A percentile compares a stretch with the other conserved stretches of the same genome.
phyloP scores from a whole-genome alignment of 805 yeast genomes.

The Komagataella kurtzmanii region DNA sequence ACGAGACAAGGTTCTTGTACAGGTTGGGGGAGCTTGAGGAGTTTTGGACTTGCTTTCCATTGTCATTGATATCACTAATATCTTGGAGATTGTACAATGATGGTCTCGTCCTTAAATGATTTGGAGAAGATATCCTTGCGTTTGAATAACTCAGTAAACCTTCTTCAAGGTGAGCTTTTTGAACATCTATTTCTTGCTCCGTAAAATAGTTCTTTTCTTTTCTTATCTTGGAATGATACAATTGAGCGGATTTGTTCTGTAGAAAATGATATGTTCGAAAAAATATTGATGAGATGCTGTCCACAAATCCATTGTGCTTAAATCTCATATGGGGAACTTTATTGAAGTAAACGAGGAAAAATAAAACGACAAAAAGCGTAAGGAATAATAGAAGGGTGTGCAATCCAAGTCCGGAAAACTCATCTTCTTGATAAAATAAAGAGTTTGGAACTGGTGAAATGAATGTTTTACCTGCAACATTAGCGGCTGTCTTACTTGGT shows the following conservation, averaged over 20 bases:
- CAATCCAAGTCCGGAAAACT: background rate
- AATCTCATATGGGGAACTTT: background rate
- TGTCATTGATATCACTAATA: background rate
- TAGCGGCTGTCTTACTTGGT: slow-evolving; percentile 18
- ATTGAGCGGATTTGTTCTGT: background rate
- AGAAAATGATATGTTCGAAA: background rate
- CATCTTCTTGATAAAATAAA: background rate
- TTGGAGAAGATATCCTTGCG: background rate
- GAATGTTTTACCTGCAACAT: slow-evolving; percentile 20
- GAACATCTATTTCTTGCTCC: background rate
- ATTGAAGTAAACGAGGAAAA: background rate
- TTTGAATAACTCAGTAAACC: background rate
- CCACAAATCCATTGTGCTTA: background rate
- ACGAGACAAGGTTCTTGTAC: background rate
- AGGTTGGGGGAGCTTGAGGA: background rate
- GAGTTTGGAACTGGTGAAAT: background rate
- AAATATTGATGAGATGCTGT: background rate
- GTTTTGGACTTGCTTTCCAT: background rate
- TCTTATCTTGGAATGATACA: background rate
- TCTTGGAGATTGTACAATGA: background rate
- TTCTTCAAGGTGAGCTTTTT: background rate
- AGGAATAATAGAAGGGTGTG: background rate
- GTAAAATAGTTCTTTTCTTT: background rate
- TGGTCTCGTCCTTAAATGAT: background rate
- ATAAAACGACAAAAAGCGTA: background rate